phyloP scores from a whole-genome alignment of 805 yeast genomes.

The Yarrowia deformans region DNA sequence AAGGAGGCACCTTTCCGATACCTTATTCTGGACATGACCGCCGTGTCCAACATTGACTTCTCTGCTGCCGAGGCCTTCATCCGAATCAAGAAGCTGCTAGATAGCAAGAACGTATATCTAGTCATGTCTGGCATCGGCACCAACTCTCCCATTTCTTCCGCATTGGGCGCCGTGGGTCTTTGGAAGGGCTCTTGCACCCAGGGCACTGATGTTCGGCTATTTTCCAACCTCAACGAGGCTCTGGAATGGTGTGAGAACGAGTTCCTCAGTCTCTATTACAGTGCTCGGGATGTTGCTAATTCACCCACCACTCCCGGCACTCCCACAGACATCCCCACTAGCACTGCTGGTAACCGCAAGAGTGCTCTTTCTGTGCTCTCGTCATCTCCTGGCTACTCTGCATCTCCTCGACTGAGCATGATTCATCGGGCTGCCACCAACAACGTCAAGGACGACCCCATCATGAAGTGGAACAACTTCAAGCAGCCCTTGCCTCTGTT shows the following conservation, averaged over 20 bases:
- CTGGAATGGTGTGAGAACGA: conserved; percentile 97
- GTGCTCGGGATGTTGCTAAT: conserved; percentile 46
- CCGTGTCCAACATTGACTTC: conserved; percentile 81
- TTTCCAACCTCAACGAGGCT: conserved; percentile 81
- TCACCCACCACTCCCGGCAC: conserved; percentile 15
- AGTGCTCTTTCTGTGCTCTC: conserved; percentile 10
- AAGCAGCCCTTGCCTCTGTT: conserved; percentile 69
- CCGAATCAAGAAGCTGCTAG: conserved; percentile 78
- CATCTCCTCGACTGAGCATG: conserved; percentile 46
- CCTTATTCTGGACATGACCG: conserved; percentile 82
- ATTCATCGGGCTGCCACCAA: conserved; percentile 49
- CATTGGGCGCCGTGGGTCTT: conserved; percentile 83
- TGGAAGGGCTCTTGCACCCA: conserved; percentile 59
- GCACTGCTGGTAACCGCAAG: conserved; percentile 13
- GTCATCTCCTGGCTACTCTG: conserved; percentile 41
- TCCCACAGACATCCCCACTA: conserved; percentile 12
- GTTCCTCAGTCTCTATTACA: conserved; percentile 70
- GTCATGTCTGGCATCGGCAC: conserved; percentile 79
- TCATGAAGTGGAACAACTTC: conserved; percentile 48
- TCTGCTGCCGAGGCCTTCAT: conserved; percentile 96
- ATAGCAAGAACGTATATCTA: conserved; percentile 71
- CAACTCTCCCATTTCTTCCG: conserved; percentile 68
- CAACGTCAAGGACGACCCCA: conserved; percentile 49
- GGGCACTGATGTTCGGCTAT: conserved; percentile 61
- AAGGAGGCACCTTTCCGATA: conserved; percentile 69